Evolutionary conservation across 2,329 filamentous ascomycete species (phyloP).

Genomic region (Conoideocrella luteorostrata): DNA sequence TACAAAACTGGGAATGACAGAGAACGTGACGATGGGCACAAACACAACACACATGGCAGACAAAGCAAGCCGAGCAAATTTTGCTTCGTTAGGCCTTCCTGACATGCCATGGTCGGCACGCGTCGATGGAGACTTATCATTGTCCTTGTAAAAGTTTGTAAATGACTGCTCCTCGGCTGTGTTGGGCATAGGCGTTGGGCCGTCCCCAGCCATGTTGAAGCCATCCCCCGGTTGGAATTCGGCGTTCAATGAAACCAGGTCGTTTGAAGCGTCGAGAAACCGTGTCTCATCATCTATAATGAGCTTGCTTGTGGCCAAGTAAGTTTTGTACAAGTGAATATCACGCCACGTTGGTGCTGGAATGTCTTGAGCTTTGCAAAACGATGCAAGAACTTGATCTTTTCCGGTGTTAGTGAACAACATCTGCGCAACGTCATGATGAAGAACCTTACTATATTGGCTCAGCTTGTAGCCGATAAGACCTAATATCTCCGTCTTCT

Average conservation of each 20-base stretch:
- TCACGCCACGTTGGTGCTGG: constrained; percentile 44
- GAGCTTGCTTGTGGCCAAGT: constrained; percentile 46
- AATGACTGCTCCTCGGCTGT: constrained; percentile 6
- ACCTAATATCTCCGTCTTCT: constrained; percentile 53
- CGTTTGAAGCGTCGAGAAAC: constrained; percentile 50
- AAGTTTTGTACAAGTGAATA: constrained; percentile 39
- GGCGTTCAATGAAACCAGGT: constrained; percentile 40
- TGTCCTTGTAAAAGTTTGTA: constrained; percentile 7
- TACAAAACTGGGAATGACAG: constrained; percentile 48
- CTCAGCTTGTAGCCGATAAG: constrained; percentile 59
- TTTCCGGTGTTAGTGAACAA: constrained; percentile 12
- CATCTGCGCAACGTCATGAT: no score
- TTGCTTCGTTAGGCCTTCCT: background rate
- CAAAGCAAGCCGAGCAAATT: constrained; percentile 5
- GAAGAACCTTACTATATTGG: constrained; percentile 53
- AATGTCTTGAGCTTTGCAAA: constrained; percentile 44
- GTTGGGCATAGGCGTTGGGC: constrained; percentile 18
- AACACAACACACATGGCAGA: constrained; percentile 32
- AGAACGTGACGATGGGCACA: constrained; percentile 52
- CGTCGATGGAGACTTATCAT: constrained; percentile 5
- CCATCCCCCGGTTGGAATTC: constrained; percentile 7
- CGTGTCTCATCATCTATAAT: constrained; percentile 53
- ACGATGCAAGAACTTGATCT: constrained; percentile 57
- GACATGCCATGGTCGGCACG: background rate
- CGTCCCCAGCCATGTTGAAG: constrained; percentile 13